A percentile compares a stretch with the other conserved stretches of the same genome.
Conservation (phyloP, 2,329 filamentous ascomycete species). For the Emmonsiellopsis sp. region DNA sequence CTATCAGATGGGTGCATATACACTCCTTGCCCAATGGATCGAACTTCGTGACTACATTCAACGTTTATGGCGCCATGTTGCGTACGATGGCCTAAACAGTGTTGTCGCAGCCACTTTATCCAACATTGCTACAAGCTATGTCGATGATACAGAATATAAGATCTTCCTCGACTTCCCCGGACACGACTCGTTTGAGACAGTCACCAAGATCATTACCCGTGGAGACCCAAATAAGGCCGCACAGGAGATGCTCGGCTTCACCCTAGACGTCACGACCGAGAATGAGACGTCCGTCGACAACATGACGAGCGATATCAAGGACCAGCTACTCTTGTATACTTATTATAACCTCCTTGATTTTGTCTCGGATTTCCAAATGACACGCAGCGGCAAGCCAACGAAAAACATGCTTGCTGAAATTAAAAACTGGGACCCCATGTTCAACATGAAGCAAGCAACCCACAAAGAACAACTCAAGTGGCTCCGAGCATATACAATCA, state of each 20-base stretch:
- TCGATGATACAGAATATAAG: conserved; percentile 27
- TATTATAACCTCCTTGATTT: conserved; percentile 39
- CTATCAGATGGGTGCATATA: conserved; percentile 37
- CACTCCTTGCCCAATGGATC: conserved; percentile 28
- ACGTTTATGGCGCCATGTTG: conserved; percentile 34
- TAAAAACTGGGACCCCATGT: conserved; percentile 32
- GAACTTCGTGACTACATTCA: conserved; percentile 34
- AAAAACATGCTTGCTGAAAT: conserved; percentile 33
- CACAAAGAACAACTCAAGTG: conserved; percentile 34
- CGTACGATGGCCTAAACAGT: conserved; percentile 36
- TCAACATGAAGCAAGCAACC: conserved; percentile 30
- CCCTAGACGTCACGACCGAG: conserved; percentile 8
- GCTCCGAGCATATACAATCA: conserved; percentile 42
- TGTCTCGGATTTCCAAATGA: conserved; percentile 37
- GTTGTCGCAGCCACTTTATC: conserved; percentile 37
- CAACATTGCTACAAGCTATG: conserved; percentile 33
- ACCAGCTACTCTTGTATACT: conserved; percentile 35
- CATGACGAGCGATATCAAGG: conserved; percentile 29
- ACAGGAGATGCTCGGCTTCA: conserved; percentile 17
- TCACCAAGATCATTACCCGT: conserved; percentile 33
- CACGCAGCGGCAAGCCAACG: conserved; percentile 38
- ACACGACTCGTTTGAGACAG: conserved; percentile 34
- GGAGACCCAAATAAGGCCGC: conserved; percentile 24
- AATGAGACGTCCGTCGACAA: conserved; percentile 7
- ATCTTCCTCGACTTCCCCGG: conserved; percentile 41